Conservation (phyloP, 2,329 filamentous ascomycete genomes). For the Xylariaceae sp. region DNA sequence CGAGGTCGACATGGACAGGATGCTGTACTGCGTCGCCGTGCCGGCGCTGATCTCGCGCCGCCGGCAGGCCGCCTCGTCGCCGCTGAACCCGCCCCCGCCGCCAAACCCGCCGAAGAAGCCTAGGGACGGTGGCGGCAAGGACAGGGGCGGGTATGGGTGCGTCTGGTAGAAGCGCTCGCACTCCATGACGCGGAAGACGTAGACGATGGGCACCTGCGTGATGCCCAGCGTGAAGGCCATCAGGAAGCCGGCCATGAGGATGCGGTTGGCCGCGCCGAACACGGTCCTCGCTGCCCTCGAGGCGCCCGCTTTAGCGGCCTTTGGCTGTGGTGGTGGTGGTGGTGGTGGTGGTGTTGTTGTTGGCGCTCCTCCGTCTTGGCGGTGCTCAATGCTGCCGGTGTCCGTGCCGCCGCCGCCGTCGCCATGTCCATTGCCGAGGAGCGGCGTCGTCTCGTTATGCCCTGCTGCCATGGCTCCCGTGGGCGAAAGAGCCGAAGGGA, state of each 20-base stretch:
- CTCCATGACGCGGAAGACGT: constrained; percentile 64
- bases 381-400: constrained; percentile 4
- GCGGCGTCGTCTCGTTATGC: constrained; percentile 16
- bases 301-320: constrained; percentile 2
- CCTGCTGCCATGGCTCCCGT: constrained; percentile 11
- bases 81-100: constrained; percentile 40
- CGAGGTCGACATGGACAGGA: constrained; percentile 60
- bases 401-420: background rate
- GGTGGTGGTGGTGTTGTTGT: too few relatives aligned
- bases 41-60: constrained; percentile 55
- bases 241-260: constrained; percentile 24
- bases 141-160: constrained; percentile 34
- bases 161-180: constrained; percentile 61
- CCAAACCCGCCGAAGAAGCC: constrained; percentile 30
- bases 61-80: too few relatives aligned
- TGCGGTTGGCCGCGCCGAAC: constrained; percentile 22
- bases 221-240: constrained; percentile 25
- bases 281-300: constrained; percentile 7
- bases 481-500: too few relatives aligned
- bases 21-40: constrained; percentile 55
- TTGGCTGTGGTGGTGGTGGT: too few relatives aligned
- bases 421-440: constrained; percentile 5
- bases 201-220: constrained; percentile 37
- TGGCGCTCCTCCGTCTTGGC: constrained; percentile 1
- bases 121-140: background rate